phyloP scores from a whole-genome alignment of 2,329 filamentous ascomycete species.

The Verticillium isaacii region DNA sequence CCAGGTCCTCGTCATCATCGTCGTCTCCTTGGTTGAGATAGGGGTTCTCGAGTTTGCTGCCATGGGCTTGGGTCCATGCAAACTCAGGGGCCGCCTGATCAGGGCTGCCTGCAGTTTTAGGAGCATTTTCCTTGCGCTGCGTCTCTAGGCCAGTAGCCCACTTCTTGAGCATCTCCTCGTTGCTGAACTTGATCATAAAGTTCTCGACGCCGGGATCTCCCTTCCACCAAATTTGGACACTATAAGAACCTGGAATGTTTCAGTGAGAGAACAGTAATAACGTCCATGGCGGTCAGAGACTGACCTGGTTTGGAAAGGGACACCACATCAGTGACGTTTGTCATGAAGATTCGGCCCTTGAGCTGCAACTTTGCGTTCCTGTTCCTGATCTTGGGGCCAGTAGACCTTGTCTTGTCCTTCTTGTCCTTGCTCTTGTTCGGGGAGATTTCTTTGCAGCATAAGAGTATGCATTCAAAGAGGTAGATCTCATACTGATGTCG shows the following conservation, averaged over 20 bases:
- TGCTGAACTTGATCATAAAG: conserved; percentile 89
- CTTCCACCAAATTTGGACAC: conserved; percentile 98
- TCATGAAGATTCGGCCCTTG: conserved; percentile 98
- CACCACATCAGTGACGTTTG: conserved; percentile 93
- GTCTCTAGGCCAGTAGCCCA: conserved; percentile 78
- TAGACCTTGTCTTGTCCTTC: conserved; percentile 57
- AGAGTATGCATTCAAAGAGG: conserved; percentile 88
- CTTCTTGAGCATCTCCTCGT: conserved; percentile 89
- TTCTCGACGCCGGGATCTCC: conserved; percentile 93
- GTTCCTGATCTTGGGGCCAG: conserved; percentile 51
- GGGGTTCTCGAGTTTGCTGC: conserved; percentile 70
- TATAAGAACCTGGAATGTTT: conserved; percentile 69
- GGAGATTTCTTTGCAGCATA: conserved; percentile 95
- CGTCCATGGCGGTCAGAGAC: conserved; percentile 18
- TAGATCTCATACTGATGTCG: conserved; percentile 86
- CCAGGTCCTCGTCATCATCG: conserved; percentile 53
- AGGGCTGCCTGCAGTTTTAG: conserved; percentile 40
- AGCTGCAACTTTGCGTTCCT: conserved; percentile 82
- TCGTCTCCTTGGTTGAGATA: conserved; percentile 65
- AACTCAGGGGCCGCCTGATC: conserved; percentile 66
- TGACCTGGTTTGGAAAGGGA: conserved; percentile 82
- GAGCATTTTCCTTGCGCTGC: conserved; percentile 62
- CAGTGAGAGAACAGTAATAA: conserved; percentile 16
- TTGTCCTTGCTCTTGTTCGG: conserved; percentile 80
- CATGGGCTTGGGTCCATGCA: conserved; percentile 68